phyloP scores from a whole-genome alignment of 2,329 filamentous ascomycete genomes.

The Didymella sp. region DNA sequence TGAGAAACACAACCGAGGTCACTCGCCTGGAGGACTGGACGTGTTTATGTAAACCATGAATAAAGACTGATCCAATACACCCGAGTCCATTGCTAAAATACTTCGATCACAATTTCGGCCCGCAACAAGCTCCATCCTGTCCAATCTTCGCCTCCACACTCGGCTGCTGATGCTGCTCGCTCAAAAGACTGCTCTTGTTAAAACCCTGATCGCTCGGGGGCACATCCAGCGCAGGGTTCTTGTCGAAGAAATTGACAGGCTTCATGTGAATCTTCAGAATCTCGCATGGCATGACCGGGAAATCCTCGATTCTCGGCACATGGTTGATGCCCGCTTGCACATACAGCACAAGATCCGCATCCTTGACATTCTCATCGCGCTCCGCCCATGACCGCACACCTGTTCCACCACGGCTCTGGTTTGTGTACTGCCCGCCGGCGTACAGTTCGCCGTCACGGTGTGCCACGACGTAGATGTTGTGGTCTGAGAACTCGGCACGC shows the following conservation, averaged over 20 bases:
- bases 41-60: too few species aligned
- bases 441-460: constrained; percentile 66
- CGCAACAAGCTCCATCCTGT: constrained; percentile 50
- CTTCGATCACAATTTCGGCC: constrained; percentile 33
- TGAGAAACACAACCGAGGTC: too few species aligned
- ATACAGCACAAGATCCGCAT: constrained; percentile 64
- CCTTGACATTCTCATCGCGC: constrained; percentile 61
- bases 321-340: constrained; percentile 66
- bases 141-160: constrained; percentile 47
- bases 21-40: too few species aligned
- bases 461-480: constrained; percentile 65
- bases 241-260: constrained; percentile 65
- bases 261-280: constrained; percentile 64
- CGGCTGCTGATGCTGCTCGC: constrained; percentile 49
- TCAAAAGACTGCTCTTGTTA: constrained; percentile 52
- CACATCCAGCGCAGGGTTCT: constrained; percentile 66
- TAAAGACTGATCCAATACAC: too few species aligned
- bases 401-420: constrained; percentile 62
- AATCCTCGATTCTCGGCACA: constrained; percentile 63
- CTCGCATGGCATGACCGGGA: constrained; percentile 66
- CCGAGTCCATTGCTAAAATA: background rate
- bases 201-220: constrained; percentile 59
- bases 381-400: constrained; percentile 59
- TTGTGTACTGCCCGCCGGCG: constrained; percentile 66
- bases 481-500: constrained; percentile 65